A percentile compares a stretch with the other conserved stretches of the same genome.
Conservation (phyloP, 2,329 filamentous ascomycete genomes). For the Stachybotrys chartarum region DNA sequence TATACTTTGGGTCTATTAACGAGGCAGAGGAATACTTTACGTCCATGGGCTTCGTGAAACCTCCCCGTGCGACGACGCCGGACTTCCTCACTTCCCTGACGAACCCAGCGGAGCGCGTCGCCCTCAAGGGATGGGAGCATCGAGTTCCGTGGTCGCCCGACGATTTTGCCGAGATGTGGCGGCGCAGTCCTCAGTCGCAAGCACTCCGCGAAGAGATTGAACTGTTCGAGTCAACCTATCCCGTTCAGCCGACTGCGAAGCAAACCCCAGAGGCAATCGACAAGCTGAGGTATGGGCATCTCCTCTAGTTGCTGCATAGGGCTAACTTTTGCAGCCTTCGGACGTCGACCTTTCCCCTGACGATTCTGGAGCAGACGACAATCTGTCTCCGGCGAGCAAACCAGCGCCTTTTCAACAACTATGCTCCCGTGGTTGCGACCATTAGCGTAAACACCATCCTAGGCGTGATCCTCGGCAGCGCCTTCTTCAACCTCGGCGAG, state of each 20-base stretch:
- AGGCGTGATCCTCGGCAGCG: not conserved
- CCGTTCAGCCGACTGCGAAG: not conserved
- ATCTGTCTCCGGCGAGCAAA: not conserved
- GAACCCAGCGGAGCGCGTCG: constrained; percentile 46
- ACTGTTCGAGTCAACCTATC: constrained; percentile 43
- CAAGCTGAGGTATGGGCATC: not conserved
- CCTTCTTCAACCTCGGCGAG: not conserved
- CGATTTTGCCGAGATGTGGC: constrained; percentile 54
- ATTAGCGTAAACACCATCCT: not conserved
- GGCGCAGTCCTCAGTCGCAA: constrained; percentile 42
- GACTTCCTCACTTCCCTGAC: constrained; percentile 71
- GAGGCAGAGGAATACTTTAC: constrained; percentile 59
- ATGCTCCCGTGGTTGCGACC: not conserved
- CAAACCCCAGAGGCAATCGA: not conserved
- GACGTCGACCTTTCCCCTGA: not conserved
- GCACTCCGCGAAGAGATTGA: constrained; percentile 48
- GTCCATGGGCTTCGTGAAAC: constrained; percentile 60
- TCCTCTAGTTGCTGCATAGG: not conserved
- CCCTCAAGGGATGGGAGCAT: constrained; percentile 48
- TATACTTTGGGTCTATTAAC: constrained; percentile 54
- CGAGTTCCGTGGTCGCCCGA: constrained; percentile 52
- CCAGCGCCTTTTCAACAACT: not conserved
- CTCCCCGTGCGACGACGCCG: constrained; percentile 58
- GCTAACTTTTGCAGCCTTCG: not conserved
- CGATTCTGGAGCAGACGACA: not conserved